A percentile compares a stretch with the other conserved stretches of the same genome.
phyloP scores from a whole-genome alignment of 331 rosid species.

The Quercus phellos region DNA sequence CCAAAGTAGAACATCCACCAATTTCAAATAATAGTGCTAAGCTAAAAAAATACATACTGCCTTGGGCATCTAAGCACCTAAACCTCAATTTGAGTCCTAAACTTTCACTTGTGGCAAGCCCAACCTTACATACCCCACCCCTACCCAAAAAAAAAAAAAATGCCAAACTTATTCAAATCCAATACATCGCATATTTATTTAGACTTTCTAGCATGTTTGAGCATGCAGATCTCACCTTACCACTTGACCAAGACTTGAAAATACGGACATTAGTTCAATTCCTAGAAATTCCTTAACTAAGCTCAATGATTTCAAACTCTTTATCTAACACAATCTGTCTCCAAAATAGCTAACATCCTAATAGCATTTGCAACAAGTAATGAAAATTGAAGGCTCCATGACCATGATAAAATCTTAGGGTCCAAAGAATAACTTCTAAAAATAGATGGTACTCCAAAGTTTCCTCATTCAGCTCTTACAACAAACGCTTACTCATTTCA shows the following conservation, averaged over 20 bases:
- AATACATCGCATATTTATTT: background rate
- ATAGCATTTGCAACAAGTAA: background rate
- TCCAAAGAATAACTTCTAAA: background rate
- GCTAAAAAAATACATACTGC: background rate
- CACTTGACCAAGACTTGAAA: background rate
- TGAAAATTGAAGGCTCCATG: background rate
- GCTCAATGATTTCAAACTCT: background rate
- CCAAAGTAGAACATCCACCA: background rate
- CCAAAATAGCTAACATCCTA: background rate
- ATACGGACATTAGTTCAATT: background rate
- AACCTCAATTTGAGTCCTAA: background rate
- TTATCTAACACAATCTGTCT: background rate
- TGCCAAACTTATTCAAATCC: background rate
- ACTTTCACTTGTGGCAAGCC: too few relatives aligned
- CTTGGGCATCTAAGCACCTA: background rate
- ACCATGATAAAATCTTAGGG: background rate
- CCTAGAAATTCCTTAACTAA: background rate
- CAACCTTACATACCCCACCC: too few relatives aligned
- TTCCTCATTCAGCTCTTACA: background rate
- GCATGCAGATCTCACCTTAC: background rate
- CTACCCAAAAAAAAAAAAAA: background rate
- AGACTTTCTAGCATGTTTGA: background rate
- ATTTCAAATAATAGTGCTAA: background rate
- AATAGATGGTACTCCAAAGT: background rate
- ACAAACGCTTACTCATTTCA: background rate